A percentile compares a stretch with the other conserved stretches of the same genome.
Conservation (phyloP, 768 basidiomycete genomes). For the Lactarius quietus region DNA sequence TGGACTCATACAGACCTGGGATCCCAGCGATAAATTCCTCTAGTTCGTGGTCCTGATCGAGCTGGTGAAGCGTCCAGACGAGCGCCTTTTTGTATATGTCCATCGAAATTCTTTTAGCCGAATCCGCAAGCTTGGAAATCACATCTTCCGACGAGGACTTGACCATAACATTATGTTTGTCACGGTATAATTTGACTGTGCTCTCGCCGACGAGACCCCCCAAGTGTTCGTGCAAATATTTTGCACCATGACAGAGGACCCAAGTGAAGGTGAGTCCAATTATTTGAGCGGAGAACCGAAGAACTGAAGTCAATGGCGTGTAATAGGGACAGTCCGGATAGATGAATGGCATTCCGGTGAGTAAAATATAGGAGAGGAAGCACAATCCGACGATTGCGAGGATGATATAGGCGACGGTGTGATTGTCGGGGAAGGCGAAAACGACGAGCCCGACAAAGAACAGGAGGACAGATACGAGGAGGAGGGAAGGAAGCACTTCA, state of each 20-base stretch:
- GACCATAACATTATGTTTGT: not conserved
- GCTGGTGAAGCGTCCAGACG: not conserved
- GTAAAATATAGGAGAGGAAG: not conserved
- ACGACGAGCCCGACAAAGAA: slow-evolving; percentile 10
- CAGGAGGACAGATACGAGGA: slow-evolving; percentile 2
- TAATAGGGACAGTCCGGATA: slow-evolving; percentile 15
- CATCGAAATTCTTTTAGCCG: not conserved
- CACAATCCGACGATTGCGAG: not conserved
- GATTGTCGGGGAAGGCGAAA: slow-evolving; percentile 3
- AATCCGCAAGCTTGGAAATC: not conserved
- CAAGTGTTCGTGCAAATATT: not conserved
- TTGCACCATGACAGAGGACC: not conserved
- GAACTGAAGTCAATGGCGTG: not conserved
- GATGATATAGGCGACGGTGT: not conserved
- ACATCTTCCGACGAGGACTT: not conserved
- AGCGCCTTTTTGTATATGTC: not conserved
- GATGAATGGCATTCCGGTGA: slow-evolving; percentile 9
- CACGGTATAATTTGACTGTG: not conserved
- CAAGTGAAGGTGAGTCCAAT: not conserved
- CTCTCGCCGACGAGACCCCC: not conserved
- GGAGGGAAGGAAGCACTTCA: not conserved
- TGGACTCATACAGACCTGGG: not conserved
- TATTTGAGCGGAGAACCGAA: not conserved
- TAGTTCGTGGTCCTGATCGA: not conserved
- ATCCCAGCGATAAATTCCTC: not conserved